Conservation (phyloP, 2,329 filamentous ascomycete genomes). For the Acrodontium crateriforme region DNA sequence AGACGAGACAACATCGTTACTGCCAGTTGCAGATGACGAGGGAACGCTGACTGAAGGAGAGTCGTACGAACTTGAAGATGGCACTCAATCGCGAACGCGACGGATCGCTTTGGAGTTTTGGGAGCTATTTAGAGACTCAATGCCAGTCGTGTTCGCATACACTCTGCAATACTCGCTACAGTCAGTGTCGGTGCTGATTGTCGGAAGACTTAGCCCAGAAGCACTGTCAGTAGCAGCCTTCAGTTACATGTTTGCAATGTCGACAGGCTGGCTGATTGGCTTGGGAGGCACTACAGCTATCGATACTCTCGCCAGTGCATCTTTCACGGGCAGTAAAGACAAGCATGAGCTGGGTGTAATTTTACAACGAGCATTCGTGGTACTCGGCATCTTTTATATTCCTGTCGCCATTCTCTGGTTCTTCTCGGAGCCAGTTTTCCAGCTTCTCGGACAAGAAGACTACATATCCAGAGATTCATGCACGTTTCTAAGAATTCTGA, state of each 20-base stretch:
- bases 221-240: constrained; percentile 72
- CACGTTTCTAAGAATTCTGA: constrained; percentile 56
- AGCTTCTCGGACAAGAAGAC: constrained; percentile 60
- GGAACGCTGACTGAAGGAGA: constrained; percentile 20
- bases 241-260: constrained; percentile 89
- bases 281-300: constrained; percentile 76
- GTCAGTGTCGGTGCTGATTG: constrained; percentile 67
- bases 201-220: constrained; percentile 65
- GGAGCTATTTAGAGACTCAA: constrained; percentile 52
- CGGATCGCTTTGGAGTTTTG: constrained; percentile 46
- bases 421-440: constrained; percentile 61
- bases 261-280: constrained; percentile 73
- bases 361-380: constrained; percentile 60
- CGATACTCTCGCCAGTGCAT: constrained; percentile 70
- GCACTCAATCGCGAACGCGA: constrained; percentile 20
- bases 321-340: constrained; percentile 68
- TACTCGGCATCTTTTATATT: constrained; percentile 58
- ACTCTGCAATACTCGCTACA: constrained; percentile 76
- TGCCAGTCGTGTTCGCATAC: constrained; percentile 74
- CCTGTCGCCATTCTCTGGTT: constrained; percentile 62
- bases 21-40: constrained; percentile 27
- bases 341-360: constrained; percentile 67
- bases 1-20: constrained; percentile 30
- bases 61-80: constrained; percentile 25
- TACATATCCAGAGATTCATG: constrained; percentile 62